These are phyloP conservation scores for Hygrophorus russula DNA, from an alignment of 768 basidiomycete species.

Conservation along the genomic window DNA sequence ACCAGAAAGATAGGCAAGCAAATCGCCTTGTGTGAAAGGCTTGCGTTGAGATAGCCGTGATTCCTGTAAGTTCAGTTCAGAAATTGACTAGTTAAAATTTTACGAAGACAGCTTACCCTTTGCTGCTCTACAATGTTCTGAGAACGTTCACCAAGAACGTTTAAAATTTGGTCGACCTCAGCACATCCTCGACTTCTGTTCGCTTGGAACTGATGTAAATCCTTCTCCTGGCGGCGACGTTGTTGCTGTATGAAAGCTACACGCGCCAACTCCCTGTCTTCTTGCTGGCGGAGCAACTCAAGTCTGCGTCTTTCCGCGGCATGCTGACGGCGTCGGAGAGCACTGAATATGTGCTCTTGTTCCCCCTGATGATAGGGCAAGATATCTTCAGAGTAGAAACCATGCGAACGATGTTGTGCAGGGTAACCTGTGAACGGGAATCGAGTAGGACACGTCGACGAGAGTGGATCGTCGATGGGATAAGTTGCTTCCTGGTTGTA, in stretches of 20 bases:
- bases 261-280: conserved; percentile 6
- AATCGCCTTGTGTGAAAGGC: too few species aligned
- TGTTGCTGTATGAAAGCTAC: neutral
- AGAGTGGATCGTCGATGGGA: conserved; percentile 2
- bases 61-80: too few species aligned
- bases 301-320: neutral
- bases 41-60: too few species aligned
- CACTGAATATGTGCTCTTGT: neutral
- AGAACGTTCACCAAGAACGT: conserved; percentile 5
- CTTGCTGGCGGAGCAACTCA: neutral
- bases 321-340: neutral
- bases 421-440: neutral
- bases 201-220: neutral
- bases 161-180: conserved; percentile 7
- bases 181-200: neutral
- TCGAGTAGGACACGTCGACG: conserved; percentile 6
- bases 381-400: neutral
- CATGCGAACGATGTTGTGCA: neutral
- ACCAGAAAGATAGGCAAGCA: too few species aligned
- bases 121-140: neutral
- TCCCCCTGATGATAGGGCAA: too few species aligned
- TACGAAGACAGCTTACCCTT: neutral
- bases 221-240: conserved; percentile 9
- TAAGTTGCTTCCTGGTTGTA: neutral
- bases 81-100: neutral